A percentile compares a stretch with the other conserved stretches of the same genome.
Conservation (phyloP, 1,284 basidiomycete genomes). For the Ustilago tritici region DNA sequence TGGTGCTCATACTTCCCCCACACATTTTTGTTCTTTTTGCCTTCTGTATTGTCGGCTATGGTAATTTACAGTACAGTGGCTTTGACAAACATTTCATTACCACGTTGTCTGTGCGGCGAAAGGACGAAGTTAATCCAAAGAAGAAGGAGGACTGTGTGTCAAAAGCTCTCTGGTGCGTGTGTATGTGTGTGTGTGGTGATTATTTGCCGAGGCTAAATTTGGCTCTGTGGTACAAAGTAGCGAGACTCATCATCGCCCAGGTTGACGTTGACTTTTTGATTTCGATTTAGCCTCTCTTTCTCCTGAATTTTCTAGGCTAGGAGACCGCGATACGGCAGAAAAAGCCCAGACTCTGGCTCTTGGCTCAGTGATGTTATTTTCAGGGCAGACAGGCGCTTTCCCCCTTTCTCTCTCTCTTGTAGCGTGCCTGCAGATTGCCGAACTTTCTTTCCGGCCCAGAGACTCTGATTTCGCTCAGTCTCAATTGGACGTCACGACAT, state of each 20-base stretch:
- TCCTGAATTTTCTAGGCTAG: background rate
- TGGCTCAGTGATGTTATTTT: background rate
- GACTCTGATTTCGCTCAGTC: background rate
- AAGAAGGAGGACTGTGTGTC: too few species aligned
- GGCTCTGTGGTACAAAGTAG: background rate
- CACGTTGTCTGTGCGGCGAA: too few species aligned
- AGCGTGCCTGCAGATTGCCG: conserved; percentile 25
- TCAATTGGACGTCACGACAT: background rate
- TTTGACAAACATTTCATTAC: too few species aligned
- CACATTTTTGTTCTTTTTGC: background rate
- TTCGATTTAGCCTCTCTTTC: background rate
- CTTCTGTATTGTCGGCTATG: background rate
- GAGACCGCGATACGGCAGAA: background rate
- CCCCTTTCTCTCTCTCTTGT: background rate
- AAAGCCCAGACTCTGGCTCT: background rate
- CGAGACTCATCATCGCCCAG: background rate
- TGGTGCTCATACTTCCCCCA: background rate
- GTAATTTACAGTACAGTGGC: background rate
- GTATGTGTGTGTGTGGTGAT: too few species aligned
- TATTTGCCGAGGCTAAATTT: background rate
- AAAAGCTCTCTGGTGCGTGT: too few species aligned
- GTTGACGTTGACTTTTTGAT: background rate
- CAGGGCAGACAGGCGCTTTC: too few species aligned
- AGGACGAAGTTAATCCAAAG: too few species aligned
- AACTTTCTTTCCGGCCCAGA: conserved; percentile 9